Evolutionary conservation across 1,284 basidiomycete genomes (phyloP).

Genomic region (Pyrrhoderma lamaoense): DNA sequence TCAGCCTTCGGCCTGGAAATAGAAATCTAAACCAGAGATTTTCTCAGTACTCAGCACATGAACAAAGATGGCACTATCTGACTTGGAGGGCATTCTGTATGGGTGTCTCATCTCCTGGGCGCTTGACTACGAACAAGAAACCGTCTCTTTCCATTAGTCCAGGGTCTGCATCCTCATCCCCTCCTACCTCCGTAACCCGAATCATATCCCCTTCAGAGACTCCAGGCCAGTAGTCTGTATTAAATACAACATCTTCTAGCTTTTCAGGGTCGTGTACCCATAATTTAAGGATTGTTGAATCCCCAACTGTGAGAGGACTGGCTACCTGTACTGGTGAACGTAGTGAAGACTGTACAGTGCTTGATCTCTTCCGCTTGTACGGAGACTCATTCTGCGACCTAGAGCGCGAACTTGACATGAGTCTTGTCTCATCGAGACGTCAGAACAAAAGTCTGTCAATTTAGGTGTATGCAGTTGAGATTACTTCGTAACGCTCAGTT

Average conservation of each 20-base stretch:
- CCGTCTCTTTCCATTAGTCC: conserved; percentile 26
- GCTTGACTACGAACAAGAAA: conserved; percentile 53
- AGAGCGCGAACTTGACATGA: conserved; percentile 51
- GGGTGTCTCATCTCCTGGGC: conserved; percentile 46
- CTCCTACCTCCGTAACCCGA: conserved; percentile 40
- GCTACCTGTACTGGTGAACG: conserved; percentile 26
- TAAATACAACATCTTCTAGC: conserved; percentile 45
- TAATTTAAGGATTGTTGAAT: conserved; percentile 50
- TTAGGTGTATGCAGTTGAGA: too few species aligned
- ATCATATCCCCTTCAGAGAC: conserved; percentile 67
- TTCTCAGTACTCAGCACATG: background rate
- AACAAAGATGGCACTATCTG: conserved; percentile 11
- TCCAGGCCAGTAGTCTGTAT: conserved; percentile 67
- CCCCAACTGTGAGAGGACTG: conserved; percentile 51
- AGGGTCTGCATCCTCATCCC: conserved; percentile 32
- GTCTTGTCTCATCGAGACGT: too few species aligned
- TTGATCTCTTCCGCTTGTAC: conserved; percentile 58
- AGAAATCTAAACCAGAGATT: conserved; percentile 47
- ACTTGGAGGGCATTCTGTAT: conserved; percentile 63
- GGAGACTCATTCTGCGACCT: conserved; percentile 48
- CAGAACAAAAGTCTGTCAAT: too few species aligned
- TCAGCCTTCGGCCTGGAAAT: conserved; percentile 64
- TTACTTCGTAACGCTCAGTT: too few species aligned
- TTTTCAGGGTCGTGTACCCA: conserved; percentile 60
- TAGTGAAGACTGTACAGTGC: conserved; percentile 59